Evolutionary conservation across 179 eudicot genomes (phyloP).

Genomic region (Corrigiola litoralis): DNA sequence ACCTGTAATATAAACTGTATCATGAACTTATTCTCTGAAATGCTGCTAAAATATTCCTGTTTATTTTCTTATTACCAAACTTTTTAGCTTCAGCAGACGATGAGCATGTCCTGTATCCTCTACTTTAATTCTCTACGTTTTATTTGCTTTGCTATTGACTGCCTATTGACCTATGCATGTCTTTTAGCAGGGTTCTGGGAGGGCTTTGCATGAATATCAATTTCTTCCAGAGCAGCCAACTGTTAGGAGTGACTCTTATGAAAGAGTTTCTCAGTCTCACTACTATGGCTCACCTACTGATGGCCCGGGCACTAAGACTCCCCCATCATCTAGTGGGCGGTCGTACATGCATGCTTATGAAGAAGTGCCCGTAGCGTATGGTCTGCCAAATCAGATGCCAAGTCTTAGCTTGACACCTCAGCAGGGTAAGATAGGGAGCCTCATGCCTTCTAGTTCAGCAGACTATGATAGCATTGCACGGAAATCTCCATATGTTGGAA

Average conservation of each 20-base stretch:
- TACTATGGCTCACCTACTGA: slow-evolving; percentile 56
- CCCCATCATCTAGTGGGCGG: slow-evolving; percentile 45
- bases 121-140: no score
- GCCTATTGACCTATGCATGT: no score
- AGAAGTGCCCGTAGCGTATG: slow-evolving; percentile 48
- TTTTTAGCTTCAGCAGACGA: no score
- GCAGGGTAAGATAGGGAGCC: slow-evolving; percentile 47
- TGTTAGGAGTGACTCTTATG: slow-evolving; percentile 55
- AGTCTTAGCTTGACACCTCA: slow-evolving; percentile 55
- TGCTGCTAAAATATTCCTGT: no score
- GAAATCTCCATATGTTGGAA: slow-evolving; percentile 32
- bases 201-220: slow-evolving; percentile 74
- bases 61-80: no score
- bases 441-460: slow-evolving; percentile 49
- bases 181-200: slow-evolving; percentile 49
- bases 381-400: slow-evolving; percentile 45
- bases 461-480: slow-evolving; percentile 41
- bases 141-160: no score
- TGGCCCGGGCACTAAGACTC: slow-evolving; percentile 42
- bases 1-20: no score
- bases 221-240: slow-evolving; percentile 93
- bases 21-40: not conserved
- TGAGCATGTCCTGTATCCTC: no score
- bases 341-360: slow-evolving; percentile 50
- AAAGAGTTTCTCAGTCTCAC: slow-evolving; percentile 58